A percentile compares a stretch with the other conserved stretches of the same genome.
phyloP scores from a whole-genome alignment of 352 stramenopile species.

The Pythium dissotocum region DNA sequence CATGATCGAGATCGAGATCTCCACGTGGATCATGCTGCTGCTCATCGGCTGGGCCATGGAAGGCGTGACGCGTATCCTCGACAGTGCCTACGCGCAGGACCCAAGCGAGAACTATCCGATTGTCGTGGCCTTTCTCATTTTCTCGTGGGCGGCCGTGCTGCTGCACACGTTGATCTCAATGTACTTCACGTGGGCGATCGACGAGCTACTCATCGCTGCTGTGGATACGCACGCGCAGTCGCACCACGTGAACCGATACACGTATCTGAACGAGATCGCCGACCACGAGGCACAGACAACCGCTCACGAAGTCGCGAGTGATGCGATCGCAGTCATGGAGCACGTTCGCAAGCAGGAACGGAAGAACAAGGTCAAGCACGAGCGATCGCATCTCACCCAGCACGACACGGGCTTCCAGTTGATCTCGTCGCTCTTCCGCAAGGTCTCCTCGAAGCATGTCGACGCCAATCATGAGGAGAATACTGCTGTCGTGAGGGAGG shows the following conservation, averaged over 20 bases:
- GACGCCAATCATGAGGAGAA: not conserved
- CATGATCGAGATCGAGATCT: constrained; percentile 78
- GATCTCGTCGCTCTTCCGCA: constrained; percentile 17
- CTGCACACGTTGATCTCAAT: constrained; percentile 21
- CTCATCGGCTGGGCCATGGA: constrained; percentile 24
- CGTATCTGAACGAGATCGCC: constrained; percentile 29
- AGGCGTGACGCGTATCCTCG: not conserved
- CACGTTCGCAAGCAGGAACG: constrained; percentile 26
- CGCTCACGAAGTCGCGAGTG: constrained; percentile 17
- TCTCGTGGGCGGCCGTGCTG: constrained; percentile 25
- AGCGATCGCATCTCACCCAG: constrained; percentile 12
- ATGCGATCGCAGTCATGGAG: constrained; percentile 28
- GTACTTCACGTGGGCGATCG: constrained; percentile 32
- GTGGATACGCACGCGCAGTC: constrained; percentile 3
- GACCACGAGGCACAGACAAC: constrained; percentile 9
- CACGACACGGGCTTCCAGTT: constrained; percentile 34
- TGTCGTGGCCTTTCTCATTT: constrained; percentile 22
- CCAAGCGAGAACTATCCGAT: constrained; percentile 8
- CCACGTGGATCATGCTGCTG: constrained; percentile 44
- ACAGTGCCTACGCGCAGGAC: not conserved
- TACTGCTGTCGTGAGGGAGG: not conserved
- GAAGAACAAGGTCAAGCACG: constrained; percentile 10
- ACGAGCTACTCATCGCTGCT: constrained; percentile 20
- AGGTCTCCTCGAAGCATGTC: constrained; percentile 5
- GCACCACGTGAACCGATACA: constrained; percentile 6